A percentile compares a stretch with the other conserved stretches of the same genome.
These are phyloP conservation scores for Mucor piriformis DNA, from an alignment of 371 early-diverging fungal species.

Conservation along the genomic window DNA sequence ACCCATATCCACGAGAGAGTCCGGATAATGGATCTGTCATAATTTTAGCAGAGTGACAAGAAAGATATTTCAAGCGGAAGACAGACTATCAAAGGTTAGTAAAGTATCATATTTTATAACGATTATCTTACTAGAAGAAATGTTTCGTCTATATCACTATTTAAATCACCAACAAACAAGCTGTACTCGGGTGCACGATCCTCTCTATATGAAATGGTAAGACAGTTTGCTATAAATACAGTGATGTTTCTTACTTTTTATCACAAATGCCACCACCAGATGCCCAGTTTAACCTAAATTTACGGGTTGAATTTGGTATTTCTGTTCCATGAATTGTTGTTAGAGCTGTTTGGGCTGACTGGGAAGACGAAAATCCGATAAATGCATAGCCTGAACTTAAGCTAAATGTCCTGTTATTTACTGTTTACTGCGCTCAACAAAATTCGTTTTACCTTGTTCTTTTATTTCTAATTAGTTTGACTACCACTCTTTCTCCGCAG, in stretches of 20 bases:
- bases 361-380: slow-evolving; percentile 64
- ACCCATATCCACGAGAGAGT: slow-evolving; percentile 78
- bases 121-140: slow-evolving; percentile 65
- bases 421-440: neutral
- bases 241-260: slow-evolving; percentile 33
- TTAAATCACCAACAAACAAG: slow-evolving; percentile 88
- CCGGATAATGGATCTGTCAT: slow-evolving; percentile 75
- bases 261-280: slow-evolving; percentile 68
- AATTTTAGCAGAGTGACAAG: slow-evolving; percentile 78
- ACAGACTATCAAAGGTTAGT: slow-evolving; percentile 26
- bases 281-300: slow-evolving; percentile 94
- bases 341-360: slow-evolving; percentile 69
- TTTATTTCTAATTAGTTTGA: slow-evolving; percentile 89
- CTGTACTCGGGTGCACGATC: slow-evolving; percentile 75
- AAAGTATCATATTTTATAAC: neutral
- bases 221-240: neutral
- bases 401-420: slow-evolving; percentile 18
- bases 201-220: slow-evolving; percentile 30
- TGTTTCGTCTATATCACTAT: slow-evolving; percentile 72
- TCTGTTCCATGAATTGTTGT: slow-evolving; percentile 73
- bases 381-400: slow-evolving; percentile 78
- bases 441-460: slow-evolving; percentile 11
- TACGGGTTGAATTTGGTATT: slow-evolving; percentile 77
- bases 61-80: slow-evolving; percentile 62
- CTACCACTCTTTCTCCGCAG: slow-evolving; percentile 72